Conservation (phyloP, 805 yeast genomes). For the Pichia kluyveri region DNA sequence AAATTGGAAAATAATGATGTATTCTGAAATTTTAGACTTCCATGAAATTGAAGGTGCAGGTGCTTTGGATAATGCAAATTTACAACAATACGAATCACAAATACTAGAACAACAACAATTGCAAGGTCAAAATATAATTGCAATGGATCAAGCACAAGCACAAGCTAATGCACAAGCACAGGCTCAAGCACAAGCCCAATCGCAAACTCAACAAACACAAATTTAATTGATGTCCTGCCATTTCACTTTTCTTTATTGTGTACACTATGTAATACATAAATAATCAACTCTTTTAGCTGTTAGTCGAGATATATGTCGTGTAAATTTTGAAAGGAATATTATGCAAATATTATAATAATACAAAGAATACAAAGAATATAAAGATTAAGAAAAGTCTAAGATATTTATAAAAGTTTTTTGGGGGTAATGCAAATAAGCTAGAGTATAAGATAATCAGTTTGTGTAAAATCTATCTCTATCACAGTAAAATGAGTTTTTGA, state of each 20-base stretch:
- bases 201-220: slow-evolving; percentile 1
- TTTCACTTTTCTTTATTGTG: too few species aligned
- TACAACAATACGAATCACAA: slow-evolving; percentile 14
- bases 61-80: slow-evolving; percentile 14
- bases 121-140: slow-evolving; percentile 9
- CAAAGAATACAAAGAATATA: too few species aligned
- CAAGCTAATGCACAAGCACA: slow-evolving; percentile 4
- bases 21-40: slow-evolving; percentile 91
- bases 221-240: too few species aligned
- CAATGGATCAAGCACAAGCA: slow-evolving; percentile 6
- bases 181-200: not conserved
- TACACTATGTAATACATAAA: too few species aligned
- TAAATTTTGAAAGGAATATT: too few species aligned
- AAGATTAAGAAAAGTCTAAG: too few species aligned
- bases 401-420: too few species aligned
- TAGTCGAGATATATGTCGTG: too few species aligned
- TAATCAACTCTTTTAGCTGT: too few species aligned
- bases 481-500: not conserved
- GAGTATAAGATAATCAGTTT: too few species aligned
- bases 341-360: too few species aligned
- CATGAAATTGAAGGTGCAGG: slow-evolving; percentile 66
- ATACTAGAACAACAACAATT: slow-evolving; percentile 20
- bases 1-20: slow-evolving; percentile 99
- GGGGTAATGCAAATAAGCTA: too few species aligned
- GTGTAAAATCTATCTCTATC: not conserved